Evolutionary conservation across 768 basidiomycete species (phyloP).

Genomic region (Boletus rex-veris): DNA sequence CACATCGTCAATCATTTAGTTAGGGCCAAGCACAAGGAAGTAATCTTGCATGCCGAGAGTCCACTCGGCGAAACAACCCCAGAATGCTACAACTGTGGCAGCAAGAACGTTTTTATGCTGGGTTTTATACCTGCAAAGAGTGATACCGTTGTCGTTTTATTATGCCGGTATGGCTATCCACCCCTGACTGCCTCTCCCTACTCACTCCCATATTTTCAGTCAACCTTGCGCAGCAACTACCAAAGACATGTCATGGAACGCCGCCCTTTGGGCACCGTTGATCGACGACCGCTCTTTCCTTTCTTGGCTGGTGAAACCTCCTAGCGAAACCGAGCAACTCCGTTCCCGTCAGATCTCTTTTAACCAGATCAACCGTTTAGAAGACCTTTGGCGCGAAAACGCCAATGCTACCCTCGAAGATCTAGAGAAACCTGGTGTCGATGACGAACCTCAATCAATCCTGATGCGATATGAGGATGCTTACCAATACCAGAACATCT

Average conservation of each 20-base stretch:
- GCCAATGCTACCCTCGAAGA: slow-evolving; percentile 93
- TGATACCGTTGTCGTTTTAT: slow-evolving; percentile 95
- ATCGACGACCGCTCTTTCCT: slow-evolving; percentile 98
- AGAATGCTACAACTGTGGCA: slow-evolving; percentile 98
- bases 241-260: slow-evolving; percentile 99
- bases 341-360: slow-evolving; percentile 97
- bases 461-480: slow-evolving; percentile 93
- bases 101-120: slow-evolving; percentile 99
- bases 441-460: slow-evolving; percentile 95
- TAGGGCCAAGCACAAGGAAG: slow-evolving; percentile 98
- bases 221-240: slow-evolving; percentile 98
- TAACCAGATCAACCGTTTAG: slow-evolving; percentile 93
- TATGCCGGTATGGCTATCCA: slow-evolving; percentile 72
- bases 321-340: slow-evolving; percentile 93
- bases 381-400: slow-evolving; percentile 98
- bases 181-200: background rate
- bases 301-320: slow-evolving; percentile 98
- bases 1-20: slow-evolving; percentile 99
- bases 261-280: slow-evolving; percentile 94
- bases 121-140: slow-evolving; percentile 99
- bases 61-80: slow-evolving; percentile 96
- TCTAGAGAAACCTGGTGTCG: slow-evolving; percentile 94
- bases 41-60: slow-evolving; percentile 91
- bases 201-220: slow-evolving; percentile 37
- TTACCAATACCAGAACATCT: slow-evolving; percentile 99